Base-by-base conservation (phyloP, 805 yeast species). In the Scheffersomyces coipomensis region DNA sequence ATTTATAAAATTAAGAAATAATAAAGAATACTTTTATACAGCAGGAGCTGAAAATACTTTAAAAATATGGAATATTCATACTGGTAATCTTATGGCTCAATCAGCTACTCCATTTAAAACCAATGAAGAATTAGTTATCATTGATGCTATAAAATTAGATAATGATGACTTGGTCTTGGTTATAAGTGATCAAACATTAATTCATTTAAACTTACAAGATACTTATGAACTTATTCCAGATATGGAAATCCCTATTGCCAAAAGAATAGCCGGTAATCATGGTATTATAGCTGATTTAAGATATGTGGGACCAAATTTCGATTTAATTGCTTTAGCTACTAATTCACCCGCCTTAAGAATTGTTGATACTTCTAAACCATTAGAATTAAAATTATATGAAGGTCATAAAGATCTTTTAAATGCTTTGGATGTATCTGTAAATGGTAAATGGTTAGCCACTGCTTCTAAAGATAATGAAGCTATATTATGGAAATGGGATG, bases 271-370 rank as follows among this genome's bases (percentile, higher is more conserved):
- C 1, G 97, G 97, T 49, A 89, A 89, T 60, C 96, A 91, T 63
- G 98, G 97, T 41, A 91, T 93, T 19, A 82, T 93, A 52, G 96
- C 97, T 2, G 98, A 91, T 57, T 75, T 89, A 67, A 78, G 80
- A 48, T 84, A 81, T 53, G 83, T 82, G 23, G 93, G 93, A 0
- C 87, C 88, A 6, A 55, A 69, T 18, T 56, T 67, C 22, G 58
- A 72, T 33, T 64, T 72, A 26, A 59, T 91, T 33, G 98, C 95
- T 4, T 60, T 93, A 47, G 97, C 98, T 2, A 91, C 98, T 3
- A 93, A 93, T 61, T 87, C 98, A 1, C 95, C 97, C 10, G 81
- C 91, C 1, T 65, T 93, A 40, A 72, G 98, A 57, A 62, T 93
- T 11, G 75, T 90, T 24, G 82, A 83, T 47, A 77, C 85, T 1